Base-by-base conservation (phyloP, 345 rosid genomes). In the Lepidium africanum region DNA sequence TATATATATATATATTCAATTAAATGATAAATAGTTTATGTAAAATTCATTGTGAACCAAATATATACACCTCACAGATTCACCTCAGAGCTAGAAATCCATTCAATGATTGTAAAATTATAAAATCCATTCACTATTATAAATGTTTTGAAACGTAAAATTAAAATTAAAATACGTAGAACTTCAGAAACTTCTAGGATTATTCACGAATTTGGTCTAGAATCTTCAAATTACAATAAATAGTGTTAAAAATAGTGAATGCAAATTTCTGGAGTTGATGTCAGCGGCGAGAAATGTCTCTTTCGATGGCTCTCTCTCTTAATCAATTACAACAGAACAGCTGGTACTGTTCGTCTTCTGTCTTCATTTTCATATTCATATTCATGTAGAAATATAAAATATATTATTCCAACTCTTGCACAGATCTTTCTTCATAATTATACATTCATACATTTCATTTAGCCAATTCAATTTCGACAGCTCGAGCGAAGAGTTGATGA, bases 261-360 rank as follows among this genome's bases (percentile, higher is more conserved):
- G 35, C 32, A 27, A 30, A 25, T n/a, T 53, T 53, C 16, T 52
- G 10, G 49, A 5, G 56, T 51, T 51, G 50, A 67, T 52, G 43
- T 67, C 63, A 74, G 50, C 64, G 59, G 73, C 69, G 8, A 67
- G 55, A 59, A 23, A 42, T 51, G 47, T 56, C 40, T 47, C 9
- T 43, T 25, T 55, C 57, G 6, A 30, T 47, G 0, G 36, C 15
- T 51, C 35, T 12, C 33, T 59, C 46, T 37, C 64, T 9, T 42
- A 61, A 68, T 68, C 69, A 68, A 68, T 67, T 19, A 67, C 12
- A 62, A 61, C 73, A 16, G 14, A 61, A 67, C 73, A 74, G 78
- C 69, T 68, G 46, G 39, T 45, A 37, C 46, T 54, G 14, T 74
- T 74, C 37, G 10, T 45, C 45, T 61, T 61, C 54, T 54, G 65